A percentile compares a stretch with the other conserved stretches of the same genome.
Evolutionary conservation across 805 yeast genomes (phyloP).

Genomic region (Candida xiaguanensis): DNA sequence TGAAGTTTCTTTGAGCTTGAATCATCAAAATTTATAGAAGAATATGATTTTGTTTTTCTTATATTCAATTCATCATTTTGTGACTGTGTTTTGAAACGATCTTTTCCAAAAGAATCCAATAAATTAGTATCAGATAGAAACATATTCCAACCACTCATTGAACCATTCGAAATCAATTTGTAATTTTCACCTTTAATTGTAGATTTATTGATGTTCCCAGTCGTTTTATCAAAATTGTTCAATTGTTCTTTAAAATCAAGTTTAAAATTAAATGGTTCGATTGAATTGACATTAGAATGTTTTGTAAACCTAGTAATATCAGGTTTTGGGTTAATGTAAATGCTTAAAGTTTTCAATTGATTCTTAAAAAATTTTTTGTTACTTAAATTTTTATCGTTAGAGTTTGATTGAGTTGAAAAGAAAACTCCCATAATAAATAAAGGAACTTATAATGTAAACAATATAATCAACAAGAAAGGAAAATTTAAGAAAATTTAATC

Average conservation of each 20-base stretch:
- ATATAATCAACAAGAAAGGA: too few species aligned
- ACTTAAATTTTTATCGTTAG: too few species aligned
- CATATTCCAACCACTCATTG: background rate
- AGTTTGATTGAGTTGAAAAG: too few species aligned
- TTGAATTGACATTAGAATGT: background rate
- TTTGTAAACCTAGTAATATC: background rate
- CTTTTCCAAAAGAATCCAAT: too few species aligned
- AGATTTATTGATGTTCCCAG: too few species aligned
- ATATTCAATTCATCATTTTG: background rate
- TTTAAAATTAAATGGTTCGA: constrained; percentile 2
- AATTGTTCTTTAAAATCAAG: background rate
- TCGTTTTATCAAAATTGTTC: too few species aligned
- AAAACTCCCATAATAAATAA: too few species aligned
- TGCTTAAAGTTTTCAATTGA: background rate
- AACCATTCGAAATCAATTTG: too few species aligned
- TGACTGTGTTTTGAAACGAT: background rate
- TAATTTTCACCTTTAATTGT: too few species aligned
- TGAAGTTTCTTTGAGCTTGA: background rate
- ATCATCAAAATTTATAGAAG: background rate
- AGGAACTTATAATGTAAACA: too few species aligned
- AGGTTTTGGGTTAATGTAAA: constrained; percentile 1
- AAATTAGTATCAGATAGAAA: background rate
- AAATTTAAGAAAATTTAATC: too few species aligned
- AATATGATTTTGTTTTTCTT: background rate
- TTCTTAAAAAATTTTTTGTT: background rate